Evolutionary conservation across 306 rosid genomes (phyloP).

Genomic region (Fragaria nilgerrensis): DNA sequence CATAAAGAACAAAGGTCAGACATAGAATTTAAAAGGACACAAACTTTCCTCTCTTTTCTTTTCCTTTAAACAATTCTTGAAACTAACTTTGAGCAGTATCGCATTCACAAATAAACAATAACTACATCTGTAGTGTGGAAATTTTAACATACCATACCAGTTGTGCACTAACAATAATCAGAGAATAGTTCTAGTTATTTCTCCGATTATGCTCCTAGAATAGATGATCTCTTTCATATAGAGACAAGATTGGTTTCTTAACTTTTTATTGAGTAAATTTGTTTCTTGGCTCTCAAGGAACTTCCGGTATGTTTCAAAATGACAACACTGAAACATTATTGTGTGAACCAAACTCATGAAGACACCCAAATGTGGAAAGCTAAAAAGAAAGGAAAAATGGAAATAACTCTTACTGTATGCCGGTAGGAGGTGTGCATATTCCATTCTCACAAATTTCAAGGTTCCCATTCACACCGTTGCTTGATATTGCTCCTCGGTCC

Average conservation of each 20-base stretch:
- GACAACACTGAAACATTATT: neutral
- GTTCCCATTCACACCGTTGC: slow-evolving; percentile 90
- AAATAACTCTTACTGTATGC: slow-evolving; percentile 76
- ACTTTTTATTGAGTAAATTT: neutral
- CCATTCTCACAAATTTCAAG: slow-evolving; percentile 57
- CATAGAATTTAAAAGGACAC: neutral
- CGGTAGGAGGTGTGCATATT: slow-evolving; percentile 61
- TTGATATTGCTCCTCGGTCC: slow-evolving; percentile 92
- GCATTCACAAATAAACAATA: neutral
- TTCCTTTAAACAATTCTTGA: neutral
- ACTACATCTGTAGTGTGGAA: neutral
- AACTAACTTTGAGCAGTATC: neutral
- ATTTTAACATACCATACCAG: neutral
- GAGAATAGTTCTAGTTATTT: neutral
- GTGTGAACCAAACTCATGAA: neutral
- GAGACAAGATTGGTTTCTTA: neutral
- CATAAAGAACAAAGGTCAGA: neutral
- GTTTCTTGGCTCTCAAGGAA: neutral
- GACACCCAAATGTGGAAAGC: slow-evolving; percentile 6
- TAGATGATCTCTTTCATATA: neutral
- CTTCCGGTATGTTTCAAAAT: neutral
- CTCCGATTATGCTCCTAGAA: neutral
- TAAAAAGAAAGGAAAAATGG: neutral
- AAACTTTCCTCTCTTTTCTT: neutral
- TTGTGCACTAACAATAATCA: neutral